Base-by-base conservation (phyloP, 1,284 basidiomycete species). In the Rhodofomes roseus region DNA sequence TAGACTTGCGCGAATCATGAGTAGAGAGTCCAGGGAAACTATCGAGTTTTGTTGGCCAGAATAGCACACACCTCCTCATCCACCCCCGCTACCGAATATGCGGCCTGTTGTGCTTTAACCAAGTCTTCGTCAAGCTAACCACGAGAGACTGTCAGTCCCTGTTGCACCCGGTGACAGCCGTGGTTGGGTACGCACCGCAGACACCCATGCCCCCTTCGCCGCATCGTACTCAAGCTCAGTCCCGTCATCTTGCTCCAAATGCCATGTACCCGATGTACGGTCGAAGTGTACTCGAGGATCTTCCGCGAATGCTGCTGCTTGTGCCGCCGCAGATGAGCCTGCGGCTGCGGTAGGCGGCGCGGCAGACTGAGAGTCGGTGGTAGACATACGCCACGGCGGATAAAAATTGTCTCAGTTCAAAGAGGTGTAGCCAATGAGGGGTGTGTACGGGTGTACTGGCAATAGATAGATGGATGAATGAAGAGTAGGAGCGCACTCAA, bases 141-240 rank as follows among this genome's bases (percentile, higher is more conserved):
- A 16, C 5, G 20, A 7, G 46, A 52, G 46, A 50, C 41, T 5
- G 31, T 34, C 31, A 34, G 31, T 11, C 5, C 31, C 31, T 11
- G 11, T n/a, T 18, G 16, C 2, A 2, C 40, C 16, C n/a, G 23
- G 37, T 53, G 56, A n/a, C 34, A 51, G 44, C 25, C 9, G 41
- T 55, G 52, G 23, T 27, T 23, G 50, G 48, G 31, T 73, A 75
- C 89, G 71, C 69, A 97, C 95, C 69, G 95, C 73, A 41, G 92
- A 88, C 25, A 93, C 74, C 95, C 95, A 97, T 40, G 79, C 77
- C 20, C 84, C 85, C 68, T 90, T 92, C 6, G 73, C 72, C 41
- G 81, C 73, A 68, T 94, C 89, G 79, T 92, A 99, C 75, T 99
- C 96, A 71, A 92, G 84, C 73, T 97, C 95, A 29, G 82, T 78